Evolutionary conservation across 2,329 filamentous ascomycete species (phyloP).

Genomic region (Pseudocercospora eumusae): DNA sequence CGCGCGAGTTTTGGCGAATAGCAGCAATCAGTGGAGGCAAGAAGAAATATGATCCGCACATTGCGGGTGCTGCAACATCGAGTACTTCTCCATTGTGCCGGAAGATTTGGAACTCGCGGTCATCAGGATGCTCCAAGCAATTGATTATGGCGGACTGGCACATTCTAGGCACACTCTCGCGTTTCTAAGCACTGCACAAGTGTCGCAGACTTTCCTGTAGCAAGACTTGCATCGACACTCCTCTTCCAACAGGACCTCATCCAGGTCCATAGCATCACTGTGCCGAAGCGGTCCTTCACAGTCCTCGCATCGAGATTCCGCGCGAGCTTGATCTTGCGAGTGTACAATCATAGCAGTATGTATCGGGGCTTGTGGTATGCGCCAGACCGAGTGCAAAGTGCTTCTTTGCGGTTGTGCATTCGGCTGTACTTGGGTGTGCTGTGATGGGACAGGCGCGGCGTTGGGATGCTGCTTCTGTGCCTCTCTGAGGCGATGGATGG

Average conservation of each 20-base stretch:
- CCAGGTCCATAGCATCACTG: conserved; percentile 43
- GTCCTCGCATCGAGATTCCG: conserved; percentile 45
- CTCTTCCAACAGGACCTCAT: conserved; percentile 33
- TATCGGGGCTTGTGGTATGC: conserved; percentile 41
- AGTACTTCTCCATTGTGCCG: not conserved
- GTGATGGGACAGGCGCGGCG: conserved; percentile 31
- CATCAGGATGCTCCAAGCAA: not conserved
- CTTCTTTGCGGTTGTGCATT: conserved; percentile 43
- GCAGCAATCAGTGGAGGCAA: not conserved
- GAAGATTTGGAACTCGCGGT: not conserved
- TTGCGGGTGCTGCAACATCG: not conserved
- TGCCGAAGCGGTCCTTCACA: conserved; percentile 44
- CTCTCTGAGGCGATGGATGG: conserved; percentile 48
- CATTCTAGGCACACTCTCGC: conserved; percentile 47
- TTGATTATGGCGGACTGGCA: conserved; percentile 28
- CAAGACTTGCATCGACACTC: conserved; percentile 44
- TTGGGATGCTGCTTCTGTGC: conserved; percentile 43
- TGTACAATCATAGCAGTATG: conserved; percentile 22
- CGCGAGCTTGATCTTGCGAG: not conserved
- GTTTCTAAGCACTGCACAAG: conserved; percentile 45
- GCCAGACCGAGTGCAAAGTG: conserved; percentile 53
- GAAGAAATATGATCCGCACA: not conserved
- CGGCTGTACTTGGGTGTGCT: conserved; percentile 26
- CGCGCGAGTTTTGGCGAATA: not conserved
- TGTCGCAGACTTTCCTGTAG: conserved; percentile 45